Evolutionary conservation across 2,329 filamentous ascomycete species (phyloP).

Genomic region (Plectosphaerella plurivora): DNA sequence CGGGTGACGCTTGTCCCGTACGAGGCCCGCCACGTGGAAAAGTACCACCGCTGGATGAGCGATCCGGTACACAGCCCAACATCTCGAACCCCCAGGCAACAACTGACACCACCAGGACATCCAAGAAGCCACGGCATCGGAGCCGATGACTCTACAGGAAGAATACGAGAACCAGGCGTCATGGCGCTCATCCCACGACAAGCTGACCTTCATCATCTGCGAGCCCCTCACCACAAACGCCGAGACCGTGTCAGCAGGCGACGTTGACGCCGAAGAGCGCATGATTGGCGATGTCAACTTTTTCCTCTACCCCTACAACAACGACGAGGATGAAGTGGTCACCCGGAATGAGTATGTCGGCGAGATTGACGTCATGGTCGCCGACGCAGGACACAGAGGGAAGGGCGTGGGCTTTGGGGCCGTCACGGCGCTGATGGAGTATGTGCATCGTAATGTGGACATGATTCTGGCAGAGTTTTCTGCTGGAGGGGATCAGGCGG

Average conservation of each 20-base stretch:
- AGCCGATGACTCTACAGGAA: slow-evolving; percentile 72
- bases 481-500: slow-evolving; percentile 11
- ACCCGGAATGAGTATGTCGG: slow-evolving; percentile 42
- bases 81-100: too few species aligned
- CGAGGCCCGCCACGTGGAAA: slow-evolving; percentile 71
- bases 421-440: slow-evolving; percentile 65
- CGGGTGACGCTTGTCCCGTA: slow-evolving; percentile 79
- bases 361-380: slow-evolving; percentile 87
- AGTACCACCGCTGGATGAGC: slow-evolving; percentile 91
- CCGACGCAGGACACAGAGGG: slow-evolving; percentile 49
- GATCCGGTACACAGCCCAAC: slow-evolving; percentile 50
- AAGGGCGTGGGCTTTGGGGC: slow-evolving; percentile 62
- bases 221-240: slow-evolving; percentile 28
- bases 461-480: slow-evolving; percentile 48
- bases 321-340: slow-evolving; percentile 27
- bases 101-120: slow-evolving; percentile 50
- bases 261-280: slow-evolving; percentile 46
- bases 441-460: slow-evolving; percentile 50
- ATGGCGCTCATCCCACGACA: slow-evolving; percentile 79
- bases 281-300: slow-evolving; percentile 79
- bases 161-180: slow-evolving; percentile 89
- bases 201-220: slow-evolving; percentile 89
- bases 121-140: slow-evolving; percentile 80
- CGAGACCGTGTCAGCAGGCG: slow-evolving; percentile 22
- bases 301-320: slow-evolving; percentile 64